Evolutionary conservation across 169 alveolate species (phyloP).

Genomic region (Nephromyces sp.): DNA sequence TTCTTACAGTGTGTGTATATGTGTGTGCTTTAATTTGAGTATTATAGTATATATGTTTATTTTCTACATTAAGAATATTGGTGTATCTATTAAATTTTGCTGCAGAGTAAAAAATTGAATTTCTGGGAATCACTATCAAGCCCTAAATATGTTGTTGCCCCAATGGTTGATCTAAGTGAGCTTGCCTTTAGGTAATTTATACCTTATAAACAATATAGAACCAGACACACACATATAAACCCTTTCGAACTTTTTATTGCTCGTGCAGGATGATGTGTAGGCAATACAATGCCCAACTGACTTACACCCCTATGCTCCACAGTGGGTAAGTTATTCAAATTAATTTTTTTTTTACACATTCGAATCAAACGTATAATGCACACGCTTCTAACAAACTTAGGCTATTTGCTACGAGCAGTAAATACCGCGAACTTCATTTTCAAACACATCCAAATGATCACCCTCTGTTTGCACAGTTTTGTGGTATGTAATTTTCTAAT

Average conservation of each 20-base stretch:
- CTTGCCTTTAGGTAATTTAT: constrained; percentile 17
- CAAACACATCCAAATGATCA: background rate
- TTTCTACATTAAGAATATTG: too few species aligned
- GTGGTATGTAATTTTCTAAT: too few species aligned
- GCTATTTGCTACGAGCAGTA: background rate
- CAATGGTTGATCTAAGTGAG: constrained; percentile 39
- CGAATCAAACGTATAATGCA: background rate
- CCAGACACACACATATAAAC: background rate
- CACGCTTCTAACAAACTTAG: background rate
- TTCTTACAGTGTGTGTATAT: too few species aligned
- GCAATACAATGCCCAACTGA: constrained; percentile 9
- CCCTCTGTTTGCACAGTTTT: constrained; percentile 27
- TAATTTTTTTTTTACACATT: background rate
- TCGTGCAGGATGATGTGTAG: constrained; percentile 3
- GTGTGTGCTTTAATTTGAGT: too few species aligned
- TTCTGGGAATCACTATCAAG: constrained; percentile 17
- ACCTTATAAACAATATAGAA: background rate
- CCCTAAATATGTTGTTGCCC: constrained; percentile 27
- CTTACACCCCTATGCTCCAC: constrained; percentile 34
- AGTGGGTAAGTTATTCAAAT: background rate
- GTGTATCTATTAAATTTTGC: too few species aligned
- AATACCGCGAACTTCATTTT: background rate
- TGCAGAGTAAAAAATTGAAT: too few species aligned
- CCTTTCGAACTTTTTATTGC: background rate
- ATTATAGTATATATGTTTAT: too few species aligned